Percentiles rank a stretch among this genome's conserved stretches.
Conservation (phyloP, 2,329 filamentous ascomycete genomes). For the Epicoccum sorghinum region DNA sequence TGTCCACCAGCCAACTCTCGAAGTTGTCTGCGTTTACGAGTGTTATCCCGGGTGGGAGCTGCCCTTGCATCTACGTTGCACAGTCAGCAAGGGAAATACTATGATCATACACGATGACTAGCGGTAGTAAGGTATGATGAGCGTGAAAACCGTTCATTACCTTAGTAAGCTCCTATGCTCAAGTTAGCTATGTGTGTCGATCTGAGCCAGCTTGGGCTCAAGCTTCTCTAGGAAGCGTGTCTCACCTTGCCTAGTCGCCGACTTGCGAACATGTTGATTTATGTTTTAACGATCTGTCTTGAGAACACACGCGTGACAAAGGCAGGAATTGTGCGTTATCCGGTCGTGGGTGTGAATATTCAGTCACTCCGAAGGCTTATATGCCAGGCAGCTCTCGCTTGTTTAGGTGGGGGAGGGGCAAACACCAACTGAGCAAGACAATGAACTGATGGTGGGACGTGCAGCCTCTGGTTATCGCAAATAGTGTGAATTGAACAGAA, state of each 20-base stretch:
- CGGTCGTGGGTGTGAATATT: background rate
- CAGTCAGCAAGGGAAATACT: background rate
- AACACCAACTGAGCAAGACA: background rate
- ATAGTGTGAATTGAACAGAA: background rate
- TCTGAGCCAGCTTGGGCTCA: background rate
- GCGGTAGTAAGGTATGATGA: background rate
- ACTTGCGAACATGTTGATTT: conserved; percentile 55
- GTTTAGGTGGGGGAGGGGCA: conserved; percentile 17
- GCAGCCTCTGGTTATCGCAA: background rate
- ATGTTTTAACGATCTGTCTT: background rate
- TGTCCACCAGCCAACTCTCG: conserved; percentile 90
- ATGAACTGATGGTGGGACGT: background rate
- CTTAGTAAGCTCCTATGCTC: conserved; percentile 27
- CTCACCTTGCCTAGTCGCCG: conserved; percentile 57
- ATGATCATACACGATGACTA: background rate
- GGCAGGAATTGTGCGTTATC: background rate
- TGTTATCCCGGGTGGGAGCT: conserved; percentile 71
- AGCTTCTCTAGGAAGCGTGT: background rate
- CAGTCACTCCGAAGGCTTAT: too few species aligned
- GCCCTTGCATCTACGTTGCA: conserved; percentile 58
- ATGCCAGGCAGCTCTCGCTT: conserved; percentile 1
- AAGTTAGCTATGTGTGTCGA: background rate
- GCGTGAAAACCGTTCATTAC: conserved; percentile 6
- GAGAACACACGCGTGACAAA: too few species aligned
- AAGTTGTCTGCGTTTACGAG: conserved; percentile 83